These are phyloP conservation scores for Talaromyces piceae DNA, from an alignment of 2,329 filamentous ascomycete species.

Conservation along the genomic window DNA sequence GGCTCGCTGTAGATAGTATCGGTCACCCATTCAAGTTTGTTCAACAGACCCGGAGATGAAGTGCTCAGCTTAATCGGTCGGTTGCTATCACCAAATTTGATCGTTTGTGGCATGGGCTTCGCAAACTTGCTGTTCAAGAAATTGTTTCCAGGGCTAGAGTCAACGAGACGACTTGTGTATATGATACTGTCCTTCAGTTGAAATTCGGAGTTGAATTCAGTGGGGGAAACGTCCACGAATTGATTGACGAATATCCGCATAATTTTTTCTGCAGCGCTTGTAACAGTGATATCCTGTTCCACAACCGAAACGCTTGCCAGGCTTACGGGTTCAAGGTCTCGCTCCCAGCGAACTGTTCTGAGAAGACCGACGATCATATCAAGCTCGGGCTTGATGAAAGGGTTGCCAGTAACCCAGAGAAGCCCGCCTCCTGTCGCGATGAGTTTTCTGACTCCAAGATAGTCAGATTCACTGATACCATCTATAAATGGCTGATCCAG, in stretches of 20 bases:
- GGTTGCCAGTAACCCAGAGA: constrained; percentile 30
- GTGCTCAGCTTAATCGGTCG: constrained; percentile 16
- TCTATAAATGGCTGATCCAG: not conserved
- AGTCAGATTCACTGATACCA: constrained; percentile 14
- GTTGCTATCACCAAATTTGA: constrained; percentile 10
- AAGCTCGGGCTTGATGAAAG: constrained; percentile 18
- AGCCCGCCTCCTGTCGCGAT: constrained; percentile 20
- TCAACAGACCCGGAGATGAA: constrained; percentile 14
- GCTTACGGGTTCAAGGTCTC: constrained; percentile 23
- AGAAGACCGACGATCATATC: constrained; percentile 27
- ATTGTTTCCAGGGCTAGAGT: constrained; percentile 15
- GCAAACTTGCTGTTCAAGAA: constrained; percentile 14
- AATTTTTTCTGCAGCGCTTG: constrained; percentile 7
- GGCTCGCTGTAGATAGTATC: constrained; percentile 14
- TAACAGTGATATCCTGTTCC: constrained; percentile 4
- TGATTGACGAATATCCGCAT: constrained; percentile 15
- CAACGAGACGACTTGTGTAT: constrained; percentile 18
- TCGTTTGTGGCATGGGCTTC: constrained; percentile 13
- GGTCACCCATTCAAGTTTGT: constrained; percentile 16
- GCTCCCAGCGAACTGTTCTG: constrained; percentile 27
- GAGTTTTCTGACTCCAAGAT: constrained; percentile 19
- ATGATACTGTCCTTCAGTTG: constrained; percentile 13
- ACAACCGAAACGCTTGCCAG: constrained; percentile 19
- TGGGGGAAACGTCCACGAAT: constrained; percentile 10
- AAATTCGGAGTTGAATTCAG: constrained; percentile 18